These are phyloP conservation scores for Fusarium sp. DNA, from an alignment of 2,329 filamentous ascomycete species.

Conservation along the genomic window DNA sequence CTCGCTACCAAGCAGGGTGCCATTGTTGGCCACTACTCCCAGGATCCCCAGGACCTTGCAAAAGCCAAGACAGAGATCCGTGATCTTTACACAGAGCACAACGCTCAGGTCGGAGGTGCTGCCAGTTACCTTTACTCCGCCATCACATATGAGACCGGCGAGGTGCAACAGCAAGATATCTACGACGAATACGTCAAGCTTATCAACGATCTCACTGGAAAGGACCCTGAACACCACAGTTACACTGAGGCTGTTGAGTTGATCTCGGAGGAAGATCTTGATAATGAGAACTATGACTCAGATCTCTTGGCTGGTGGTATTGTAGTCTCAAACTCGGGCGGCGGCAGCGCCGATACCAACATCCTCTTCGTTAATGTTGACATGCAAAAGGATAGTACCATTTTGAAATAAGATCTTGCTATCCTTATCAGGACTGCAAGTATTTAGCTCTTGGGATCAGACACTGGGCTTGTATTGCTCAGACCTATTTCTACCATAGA, in stretches of 20 bases:
- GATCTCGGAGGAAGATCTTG: not conserved
- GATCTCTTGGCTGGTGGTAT: not conserved
- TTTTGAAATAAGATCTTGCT: not conserved
- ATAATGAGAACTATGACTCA: too few relatives aligned
- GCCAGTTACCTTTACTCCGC: not conserved
- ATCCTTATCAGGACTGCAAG: not conserved
- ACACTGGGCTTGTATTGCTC: not conserved
- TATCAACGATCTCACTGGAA: not conserved
- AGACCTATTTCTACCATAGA: not conserved
- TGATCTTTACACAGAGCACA: not conserved
- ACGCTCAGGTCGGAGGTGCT: conserved; percentile 1
- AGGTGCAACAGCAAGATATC: not conserved
- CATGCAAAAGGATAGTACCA: not conserved
- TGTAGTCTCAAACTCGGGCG: not conserved
- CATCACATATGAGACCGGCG: not conserved
- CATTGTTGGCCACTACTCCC: conserved; percentile 4
- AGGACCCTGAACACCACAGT: not conserved
- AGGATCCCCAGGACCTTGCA: not conserved
- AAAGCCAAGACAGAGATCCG: not conserved
- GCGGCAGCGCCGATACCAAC: not conserved
- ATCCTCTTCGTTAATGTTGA: conserved; percentile 10
- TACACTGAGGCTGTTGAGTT: conserved; percentile 4
- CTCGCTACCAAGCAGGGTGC: conserved; percentile 9
- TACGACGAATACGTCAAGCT: conserved; percentile 1
- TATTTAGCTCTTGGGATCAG: not conserved